Base-by-base conservation (phyloP, 2,329 filamentous ascomycete genomes). In the Calcarisporium arbuscula region DNA sequence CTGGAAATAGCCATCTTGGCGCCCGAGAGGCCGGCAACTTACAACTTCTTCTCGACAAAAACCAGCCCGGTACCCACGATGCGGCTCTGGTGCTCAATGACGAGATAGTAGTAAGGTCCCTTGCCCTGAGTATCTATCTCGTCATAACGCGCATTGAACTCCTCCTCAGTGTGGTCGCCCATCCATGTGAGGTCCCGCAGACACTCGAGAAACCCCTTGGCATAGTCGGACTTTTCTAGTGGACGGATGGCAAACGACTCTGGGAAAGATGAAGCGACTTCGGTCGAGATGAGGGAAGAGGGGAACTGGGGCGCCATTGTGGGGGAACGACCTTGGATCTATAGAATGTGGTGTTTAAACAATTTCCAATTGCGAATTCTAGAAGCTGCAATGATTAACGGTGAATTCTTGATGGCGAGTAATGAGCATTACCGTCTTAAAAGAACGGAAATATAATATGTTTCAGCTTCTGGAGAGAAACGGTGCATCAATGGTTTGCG, bases 11-110 rank as follows among this genome's bases (percentile, higher is more conserved):
- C n/a, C n/a, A n/a, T n/a, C n/a, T n/a, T n/a, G n/a, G n/a, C n/a
- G n/a, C n/a, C n/a, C n/a, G n/a, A n/a, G n/a, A n/a, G n/a, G n/a
- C n/a, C n/a, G 19, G 25, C 15, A n/a, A 64, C 72, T 43, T 54
- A 80, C 76, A 85, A 84, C 60, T 90, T 90, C 62, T 80, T 74
- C 69, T 92, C 85, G 22, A 86, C 81, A 41, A 92, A 69, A 54
- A 92, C 61, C 27, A 77, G 77, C 1, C 85, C 85, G 0, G 84
- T 88, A 6, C 80, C 85, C 11, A 89, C 83, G 35, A 89, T 72
- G 38, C 66, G 67, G 16, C 61, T 65, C 8, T 66, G 56, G 51
- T 87, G 72, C 44, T 80, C 74, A 37, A 90, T 76, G 29, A 84
- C 80, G 19, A 86, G 59, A 34, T 88, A 67, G 57, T 81, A 88